Conservation (phyloP, 306 rosid species). For the Comarum palustre region DNA sequence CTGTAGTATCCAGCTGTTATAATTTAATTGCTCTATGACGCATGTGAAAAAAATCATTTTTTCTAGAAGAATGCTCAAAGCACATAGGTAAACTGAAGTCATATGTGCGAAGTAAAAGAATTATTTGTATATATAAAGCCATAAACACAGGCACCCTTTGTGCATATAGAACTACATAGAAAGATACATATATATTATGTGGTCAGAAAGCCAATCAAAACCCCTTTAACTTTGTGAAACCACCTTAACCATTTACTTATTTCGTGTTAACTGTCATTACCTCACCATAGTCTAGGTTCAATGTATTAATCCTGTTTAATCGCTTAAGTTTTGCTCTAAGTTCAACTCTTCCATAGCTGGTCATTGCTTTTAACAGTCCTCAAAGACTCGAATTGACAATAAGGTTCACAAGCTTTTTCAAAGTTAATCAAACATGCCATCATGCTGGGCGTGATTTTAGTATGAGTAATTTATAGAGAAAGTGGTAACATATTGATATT, state of each 20-base stretch:
- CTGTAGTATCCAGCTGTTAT: neutral
- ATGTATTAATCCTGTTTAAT: neutral
- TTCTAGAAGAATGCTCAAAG: neutral
- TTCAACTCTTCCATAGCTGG: neutral
- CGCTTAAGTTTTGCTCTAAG: neutral
- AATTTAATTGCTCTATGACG: neutral
- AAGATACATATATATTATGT: neutral
- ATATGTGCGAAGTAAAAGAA: neutral
- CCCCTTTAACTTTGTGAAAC: too few relatives aligned
- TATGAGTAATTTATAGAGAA: neutral
- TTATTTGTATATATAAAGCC: neutral
- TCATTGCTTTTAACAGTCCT: neutral
- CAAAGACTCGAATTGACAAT: neutral
- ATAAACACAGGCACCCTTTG: neutral
- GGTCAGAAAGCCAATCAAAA: neutral
- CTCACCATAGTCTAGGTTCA: neutral
- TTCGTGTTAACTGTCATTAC: neutral
- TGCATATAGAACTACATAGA: neutral
- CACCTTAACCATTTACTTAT: neutral
- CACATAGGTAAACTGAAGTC: neutral
- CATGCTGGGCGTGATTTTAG: neutral
- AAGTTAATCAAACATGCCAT: neutral
- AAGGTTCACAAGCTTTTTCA: neutral
- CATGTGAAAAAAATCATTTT: neutral
- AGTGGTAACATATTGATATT: neutral